Conservation (phyloP, 495 filamentous ascomycete genomes). For the Tuber umbilicatum region DNA sequence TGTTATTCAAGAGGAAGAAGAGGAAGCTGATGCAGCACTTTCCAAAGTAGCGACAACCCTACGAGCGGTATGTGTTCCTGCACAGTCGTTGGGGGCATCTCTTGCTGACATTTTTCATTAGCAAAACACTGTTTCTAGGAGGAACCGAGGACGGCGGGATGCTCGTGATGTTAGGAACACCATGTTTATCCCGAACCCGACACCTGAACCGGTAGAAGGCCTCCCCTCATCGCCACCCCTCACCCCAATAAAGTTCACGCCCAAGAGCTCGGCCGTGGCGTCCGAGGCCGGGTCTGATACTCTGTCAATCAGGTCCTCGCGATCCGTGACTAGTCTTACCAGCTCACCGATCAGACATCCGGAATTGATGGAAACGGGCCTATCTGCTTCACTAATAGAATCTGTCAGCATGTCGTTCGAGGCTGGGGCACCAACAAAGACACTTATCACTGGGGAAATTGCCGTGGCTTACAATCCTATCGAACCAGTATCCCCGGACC, state of each 20-base stretch:
- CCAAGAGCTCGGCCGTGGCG: slow-evolving; percentile 47
- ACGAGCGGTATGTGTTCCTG: slow-evolving; percentile 51
- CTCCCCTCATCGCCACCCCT: slow-evolving; percentile 42
- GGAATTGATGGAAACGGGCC: slow-evolving; percentile 69
- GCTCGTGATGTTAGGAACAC: slow-evolving; percentile 80
- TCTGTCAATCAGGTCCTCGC: slow-evolving; percentile 81
- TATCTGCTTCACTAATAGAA: slow-evolving; percentile 89
- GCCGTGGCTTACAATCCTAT: slow-evolving; percentile 73
- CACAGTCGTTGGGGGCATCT: slow-evolving; percentile 39
- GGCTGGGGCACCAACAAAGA: slow-evolving; percentile 61
- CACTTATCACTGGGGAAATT: slow-evolving; percentile 79
- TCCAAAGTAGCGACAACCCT: slow-evolving; percentile 88
- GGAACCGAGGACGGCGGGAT: slow-evolving; percentile 44
- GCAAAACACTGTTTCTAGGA: slow-evolving; percentile 72
- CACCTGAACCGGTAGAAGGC: slow-evolving; percentile 35
- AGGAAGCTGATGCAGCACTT: slow-evolving; percentile 77
- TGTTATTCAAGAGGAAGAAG: slow-evolving; percentile 87
- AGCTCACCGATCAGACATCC: slow-evolving; percentile 61
- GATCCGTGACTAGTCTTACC: slow-evolving; percentile 62
- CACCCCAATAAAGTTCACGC: slow-evolving; percentile 41
- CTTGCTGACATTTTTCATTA: slow-evolving; percentile 55
- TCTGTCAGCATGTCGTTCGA: slow-evolving; percentile 81
- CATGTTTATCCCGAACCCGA: slow-evolving; percentile 61
- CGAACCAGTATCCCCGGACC: slow-evolving; percentile 47
- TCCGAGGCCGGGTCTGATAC: slow-evolving; percentile 70